Base-by-base conservation (phyloP, 257 asterid genomes). In the Jasminum sambac region DNA sequence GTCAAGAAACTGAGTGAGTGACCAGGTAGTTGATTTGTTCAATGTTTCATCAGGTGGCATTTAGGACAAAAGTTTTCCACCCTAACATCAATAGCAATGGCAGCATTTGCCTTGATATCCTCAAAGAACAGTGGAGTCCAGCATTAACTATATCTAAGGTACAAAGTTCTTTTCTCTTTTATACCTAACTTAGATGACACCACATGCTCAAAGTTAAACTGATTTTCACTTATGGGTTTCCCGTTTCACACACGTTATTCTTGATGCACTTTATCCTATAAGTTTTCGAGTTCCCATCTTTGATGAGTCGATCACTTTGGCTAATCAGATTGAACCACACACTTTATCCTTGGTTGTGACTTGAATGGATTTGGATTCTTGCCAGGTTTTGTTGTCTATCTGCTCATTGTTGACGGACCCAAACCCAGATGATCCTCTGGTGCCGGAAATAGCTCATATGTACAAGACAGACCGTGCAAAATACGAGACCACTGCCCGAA, bases 61-160 rank as follows among this genome's bases (percentile, higher is more conserved):
- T 88, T 73, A 85, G 90, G 80, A 87, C 76, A 12, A 82, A 82
- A 74, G 86, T 82, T 21, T 87, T 87, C 63, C 94, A 87, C 75
- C 95, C 95, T 6, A 88, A 88, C 79, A 86, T 88, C 76, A 88
- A 88, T 69, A 86, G 92, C 81, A 88, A 88, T 42, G 95, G 95
- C 72, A 88, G 95, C 73, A 88, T 88, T 71, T 88, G 95, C 64
- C 84, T 88, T 71, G 92, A 88, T 74, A 88, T 88, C 73, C 86
- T 88, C 5, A 88, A 86, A 63, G 95, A 88, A 76, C 95, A 86
- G 55, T 88, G 95, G 95, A 88, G 95, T 57, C 95, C 92, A 0
- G 95, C 95, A 41, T 73, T 88, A 72, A 88, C 95, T 70, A 85
- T 88, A 60, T 86, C 95, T 17, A 88, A 88, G 92, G 95, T 88